Evolutionary conservation across 2,329 filamentous ascomycete genomes (phyloP).

Genomic region (Aspergillus fijiensis): DNA sequence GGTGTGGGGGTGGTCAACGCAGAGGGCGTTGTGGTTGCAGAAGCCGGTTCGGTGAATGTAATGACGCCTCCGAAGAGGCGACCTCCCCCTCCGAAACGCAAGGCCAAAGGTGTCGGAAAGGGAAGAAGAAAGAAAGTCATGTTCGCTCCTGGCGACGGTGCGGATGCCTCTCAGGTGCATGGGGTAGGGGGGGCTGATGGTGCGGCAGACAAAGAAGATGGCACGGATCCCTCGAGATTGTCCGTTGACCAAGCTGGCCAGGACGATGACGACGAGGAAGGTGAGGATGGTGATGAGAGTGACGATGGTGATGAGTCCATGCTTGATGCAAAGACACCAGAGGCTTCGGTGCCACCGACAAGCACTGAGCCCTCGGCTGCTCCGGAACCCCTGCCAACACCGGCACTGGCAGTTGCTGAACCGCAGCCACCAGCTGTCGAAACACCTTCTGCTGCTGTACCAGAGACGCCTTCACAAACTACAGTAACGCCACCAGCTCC

Average conservation of each 20-base stretch:
- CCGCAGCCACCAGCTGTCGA: conserved; percentile 10
- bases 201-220: conserved; percentile 34
- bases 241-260: conserved; percentile 46
- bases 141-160: conserved; percentile 50
- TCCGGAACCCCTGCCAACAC: conserved; percentile 8
- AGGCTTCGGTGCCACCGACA: conserved; percentile 34
- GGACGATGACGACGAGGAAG: conserved; percentile 50
- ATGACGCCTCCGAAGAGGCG: conserved; percentile 58
- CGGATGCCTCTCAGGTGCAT: conserved; percentile 36
- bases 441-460: not conserved
- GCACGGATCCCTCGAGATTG: conserved; percentile 46
- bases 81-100: conserved; percentile 75
- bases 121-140: conserved; percentile 73
- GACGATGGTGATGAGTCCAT: conserved; percentile 53
- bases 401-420: conserved; percentile 14
- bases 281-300: conserved; percentile 47
- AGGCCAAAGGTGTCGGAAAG: conserved; percentile 74
- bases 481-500: not conserved
- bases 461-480: conserved; percentile 8
- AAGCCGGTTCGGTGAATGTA: conserved; percentile 45
- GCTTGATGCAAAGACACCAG: conserved; percentile 47
- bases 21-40: conserved; percentile 58
- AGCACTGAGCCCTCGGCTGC: conserved; percentile 22
- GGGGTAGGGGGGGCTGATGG: conserved; percentile 41
- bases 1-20: conserved; percentile 60